Evolutionary conservation across 352 stramenopile genomes (phyloP).

Genomic region (Pythium myriotylum): DNA sequence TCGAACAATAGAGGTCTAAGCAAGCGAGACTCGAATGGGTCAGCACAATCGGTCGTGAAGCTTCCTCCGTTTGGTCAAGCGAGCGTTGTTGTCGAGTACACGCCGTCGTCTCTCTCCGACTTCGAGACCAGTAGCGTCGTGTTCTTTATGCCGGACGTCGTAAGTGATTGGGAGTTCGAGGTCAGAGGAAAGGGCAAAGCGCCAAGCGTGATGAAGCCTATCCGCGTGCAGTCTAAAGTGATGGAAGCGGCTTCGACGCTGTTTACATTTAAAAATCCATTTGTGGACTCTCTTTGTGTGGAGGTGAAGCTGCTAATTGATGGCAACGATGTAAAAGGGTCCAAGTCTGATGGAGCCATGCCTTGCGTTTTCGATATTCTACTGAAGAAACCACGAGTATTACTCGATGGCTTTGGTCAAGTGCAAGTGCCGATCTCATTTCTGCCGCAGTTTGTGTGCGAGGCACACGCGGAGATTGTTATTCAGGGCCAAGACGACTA

Average conservation of each 20-base stretch:
- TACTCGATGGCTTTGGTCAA: conserved; percentile 81
- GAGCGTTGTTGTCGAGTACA: conserved; percentile 87
- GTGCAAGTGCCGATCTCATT: conserved; percentile 93
- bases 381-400: conserved; percentile 68
- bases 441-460: conserved; percentile 68
- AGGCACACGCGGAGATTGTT: conserved; percentile 67
- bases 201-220: conserved; percentile 91
- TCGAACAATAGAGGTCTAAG: conserved; percentile 2
- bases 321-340: conserved; percentile 3
- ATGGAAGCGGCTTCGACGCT: conserved; percentile 81
- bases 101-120: conserved; percentile 86
- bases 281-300: conserved; percentile 76
- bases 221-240: conserved; percentile 69
- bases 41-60: conserved; percentile 28
- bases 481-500: conserved; percentile 70
- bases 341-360: neutral
- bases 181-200: conserved; percentile 75
- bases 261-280: conserved; percentile 94
- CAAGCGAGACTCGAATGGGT: conserved; percentile 1
- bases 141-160: conserved; percentile 71
- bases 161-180: conserved; percentile 91
- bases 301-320: conserved; percentile 73
- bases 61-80: conserved; percentile 71
- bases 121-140: conserved; percentile 68
- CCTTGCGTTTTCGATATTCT: conserved; percentile 72